Conservation (phyloP, 2,329 filamentous ascomycete genomes). For the Beauveria scarabaeidicola region DNA sequence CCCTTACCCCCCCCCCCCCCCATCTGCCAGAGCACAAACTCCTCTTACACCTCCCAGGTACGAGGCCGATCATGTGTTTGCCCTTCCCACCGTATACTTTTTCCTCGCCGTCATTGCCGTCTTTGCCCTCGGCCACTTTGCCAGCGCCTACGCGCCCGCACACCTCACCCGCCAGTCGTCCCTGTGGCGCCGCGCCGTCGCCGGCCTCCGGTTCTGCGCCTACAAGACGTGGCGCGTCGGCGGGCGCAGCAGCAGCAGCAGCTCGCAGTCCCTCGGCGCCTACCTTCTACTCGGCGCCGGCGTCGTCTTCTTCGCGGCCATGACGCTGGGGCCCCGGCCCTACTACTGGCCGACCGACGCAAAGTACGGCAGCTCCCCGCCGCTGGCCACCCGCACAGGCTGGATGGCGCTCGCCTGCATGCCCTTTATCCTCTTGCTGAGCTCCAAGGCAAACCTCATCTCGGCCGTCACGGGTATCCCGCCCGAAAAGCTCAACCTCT, state of each 20-base stretch:
- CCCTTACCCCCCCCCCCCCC: not conserved
- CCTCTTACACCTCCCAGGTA: constrained; percentile 12
- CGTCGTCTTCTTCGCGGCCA: constrained; percentile 38
- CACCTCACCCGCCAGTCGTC: constrained; percentile 19
- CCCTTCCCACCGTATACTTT: constrained; percentile 43
- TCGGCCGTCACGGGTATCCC: constrained; percentile 45
- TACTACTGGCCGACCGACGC: constrained; percentile 46
- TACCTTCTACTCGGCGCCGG: constrained; percentile 31
- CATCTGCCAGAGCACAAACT: not conserved
- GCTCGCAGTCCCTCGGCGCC: constrained; percentile 36
- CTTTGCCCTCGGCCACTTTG: constrained; percentile 33
- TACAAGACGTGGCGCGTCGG: constrained; percentile 18
- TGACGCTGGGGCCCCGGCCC: constrained; percentile 40
- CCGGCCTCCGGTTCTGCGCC: constrained; percentile 14
- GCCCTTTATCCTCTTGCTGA: constrained; percentile 42
- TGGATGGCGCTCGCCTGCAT: constrained; percentile 44
- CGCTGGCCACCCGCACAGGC: constrained; percentile 42
- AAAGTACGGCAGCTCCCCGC: constrained; percentile 41
- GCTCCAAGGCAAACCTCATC: constrained; percentile 48
- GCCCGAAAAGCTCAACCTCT: constrained; percentile 49
- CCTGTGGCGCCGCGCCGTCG: constrained; percentile 29
- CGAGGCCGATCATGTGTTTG: constrained; percentile 44
- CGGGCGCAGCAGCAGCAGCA: constrained; percentile 31
- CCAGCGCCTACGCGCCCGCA: constrained; percentile 21
- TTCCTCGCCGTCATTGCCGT: constrained; percentile 40